phyloP scores from a whole-genome alignment of 140 eudicot genomes.

The Stevia rebaudiana region DNA sequence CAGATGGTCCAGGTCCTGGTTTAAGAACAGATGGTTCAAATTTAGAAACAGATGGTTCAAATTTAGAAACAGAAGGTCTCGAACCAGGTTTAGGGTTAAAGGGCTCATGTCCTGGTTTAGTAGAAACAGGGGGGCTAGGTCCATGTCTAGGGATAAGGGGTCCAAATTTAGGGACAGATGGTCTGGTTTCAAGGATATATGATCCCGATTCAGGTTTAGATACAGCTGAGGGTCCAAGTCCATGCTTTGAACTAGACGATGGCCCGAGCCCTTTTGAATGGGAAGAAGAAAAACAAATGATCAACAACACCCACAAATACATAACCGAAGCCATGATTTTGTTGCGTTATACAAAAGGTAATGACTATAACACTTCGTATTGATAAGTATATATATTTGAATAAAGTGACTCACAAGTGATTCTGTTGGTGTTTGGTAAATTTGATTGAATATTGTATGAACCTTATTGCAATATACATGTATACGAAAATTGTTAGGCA shows the following conservation, averaged over 20 bases:
- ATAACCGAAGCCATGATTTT: conserved; percentile 7
- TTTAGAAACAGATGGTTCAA: too few species aligned
- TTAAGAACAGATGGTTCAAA: too few species aligned
- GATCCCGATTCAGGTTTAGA: too few species aligned
- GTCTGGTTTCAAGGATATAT: too few species aligned
- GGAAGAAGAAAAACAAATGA: neutral
- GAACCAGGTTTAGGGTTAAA: too few species aligned
- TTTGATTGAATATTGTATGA: conserved; percentile 18
- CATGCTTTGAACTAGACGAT: neutral
- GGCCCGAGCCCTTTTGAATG: neutral
- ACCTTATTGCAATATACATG: neutral
- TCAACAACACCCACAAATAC: neutral
- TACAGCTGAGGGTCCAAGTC: too few species aligned
- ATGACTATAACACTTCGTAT: neutral
- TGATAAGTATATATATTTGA: neutral
- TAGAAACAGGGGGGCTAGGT: too few species aligned
- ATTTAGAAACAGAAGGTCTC: too few species aligned
- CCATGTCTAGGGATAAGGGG: too few species aligned
- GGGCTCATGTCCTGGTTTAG: too few species aligned
- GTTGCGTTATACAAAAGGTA: neutral
- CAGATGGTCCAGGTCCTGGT: too few species aligned
- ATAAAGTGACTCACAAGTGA: neutral
- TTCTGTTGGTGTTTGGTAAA: conserved; percentile 11
- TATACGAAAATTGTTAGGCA: conserved; percentile 8
- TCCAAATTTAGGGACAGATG: too few species aligned